These are phyloP conservation scores for Tetrahymena malaccensis DNA, from an alignment of 73 alveolate genomes.

Conservation along the genomic window DNA sequence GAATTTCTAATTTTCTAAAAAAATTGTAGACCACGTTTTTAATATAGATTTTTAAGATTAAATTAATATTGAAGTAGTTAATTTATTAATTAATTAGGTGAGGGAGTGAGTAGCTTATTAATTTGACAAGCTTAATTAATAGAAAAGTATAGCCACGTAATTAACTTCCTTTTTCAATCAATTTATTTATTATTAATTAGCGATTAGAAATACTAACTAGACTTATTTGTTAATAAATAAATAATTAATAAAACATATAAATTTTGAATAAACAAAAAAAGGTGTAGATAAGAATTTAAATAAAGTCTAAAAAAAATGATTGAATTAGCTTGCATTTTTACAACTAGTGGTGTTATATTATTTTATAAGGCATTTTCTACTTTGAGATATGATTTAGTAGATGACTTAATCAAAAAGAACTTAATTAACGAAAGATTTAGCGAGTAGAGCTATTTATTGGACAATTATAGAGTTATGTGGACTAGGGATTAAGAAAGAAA, in stretches of 20 bases:
- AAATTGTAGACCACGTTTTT: not conserved
- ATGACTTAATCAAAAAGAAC: not conserved
- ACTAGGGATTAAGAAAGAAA: not conserved
- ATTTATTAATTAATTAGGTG: not conserved
- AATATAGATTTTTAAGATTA: too few relatives aligned
- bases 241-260: not conserved
- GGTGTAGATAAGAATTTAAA: not conserved
- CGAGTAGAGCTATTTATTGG: not conserved
- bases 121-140: not conserved
- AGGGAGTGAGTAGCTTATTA: too few relatives aligned
- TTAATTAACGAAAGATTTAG: not conserved
- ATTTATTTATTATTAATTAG: too few relatives aligned
- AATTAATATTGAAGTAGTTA: not conserved
- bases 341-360: conserved; percentile 31
- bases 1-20: not conserved
- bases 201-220: not conserved
- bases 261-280: not conserved
- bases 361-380: conserved; percentile 14
- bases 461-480: not conserved
- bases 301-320: conserved; percentile 3
- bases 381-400: not conserved
- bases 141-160: not conserved
- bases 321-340: conserved; percentile 21
- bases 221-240: not conserved
- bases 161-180: not conserved